A percentile compares a stretch with the other conserved stretches of the same genome.
phyloP scores from a whole-genome alignment of 768 basidiomycete species.

The Suillus lakei region DNA sequence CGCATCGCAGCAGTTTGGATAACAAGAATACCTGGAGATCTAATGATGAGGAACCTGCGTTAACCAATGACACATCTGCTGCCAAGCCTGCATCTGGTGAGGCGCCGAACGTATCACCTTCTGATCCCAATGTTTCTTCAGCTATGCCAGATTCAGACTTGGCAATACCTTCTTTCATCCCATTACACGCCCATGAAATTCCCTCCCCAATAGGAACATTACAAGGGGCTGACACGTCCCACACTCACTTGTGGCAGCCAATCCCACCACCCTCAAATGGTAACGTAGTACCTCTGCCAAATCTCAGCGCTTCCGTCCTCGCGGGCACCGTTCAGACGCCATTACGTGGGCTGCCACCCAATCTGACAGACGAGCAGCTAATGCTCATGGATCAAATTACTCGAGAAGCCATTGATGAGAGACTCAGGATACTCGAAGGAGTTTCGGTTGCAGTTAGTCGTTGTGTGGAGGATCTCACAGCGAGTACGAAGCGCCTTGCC shows the following conservation, averaged over 20 bases:
- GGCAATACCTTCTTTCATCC: background rate
- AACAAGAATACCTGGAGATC: background rate
- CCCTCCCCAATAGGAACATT: background rate
- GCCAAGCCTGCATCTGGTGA: background rate
- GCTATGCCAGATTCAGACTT: background rate
- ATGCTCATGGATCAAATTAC: conserved; percentile 67
- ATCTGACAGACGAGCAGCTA: conserved; percentile 66
- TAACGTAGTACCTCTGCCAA: too few relatives aligned
- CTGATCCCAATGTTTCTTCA: background rate
- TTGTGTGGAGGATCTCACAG: conserved; percentile 80
- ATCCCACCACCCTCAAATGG: conserved; percentile 17
- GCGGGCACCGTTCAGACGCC: background rate
- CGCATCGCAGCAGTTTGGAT: conserved; percentile 56
- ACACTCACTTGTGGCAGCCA: conserved; percentile 4
- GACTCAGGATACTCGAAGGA: conserved; percentile 76
- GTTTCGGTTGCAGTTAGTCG: conserved; percentile 75
- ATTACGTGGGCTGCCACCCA: conserved; percentile 17
- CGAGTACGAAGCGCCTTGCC: conserved; percentile 76
- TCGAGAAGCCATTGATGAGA: conserved; percentile 83
- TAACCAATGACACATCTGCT: background rate
- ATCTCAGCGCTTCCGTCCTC: conserved; percentile 1
- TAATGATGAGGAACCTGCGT: background rate
- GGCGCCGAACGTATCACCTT: background rate
- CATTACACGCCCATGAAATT: conserved; percentile 5
- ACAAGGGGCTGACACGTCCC: background rate